Percentiles rank a stretch among this genome's conserved stretches.
These are phyloP conservation scores for Laetiporus sulphureus DNA, from an alignment of 1,284 basidiomycete genomes.

Conservation along the genomic window DNA sequence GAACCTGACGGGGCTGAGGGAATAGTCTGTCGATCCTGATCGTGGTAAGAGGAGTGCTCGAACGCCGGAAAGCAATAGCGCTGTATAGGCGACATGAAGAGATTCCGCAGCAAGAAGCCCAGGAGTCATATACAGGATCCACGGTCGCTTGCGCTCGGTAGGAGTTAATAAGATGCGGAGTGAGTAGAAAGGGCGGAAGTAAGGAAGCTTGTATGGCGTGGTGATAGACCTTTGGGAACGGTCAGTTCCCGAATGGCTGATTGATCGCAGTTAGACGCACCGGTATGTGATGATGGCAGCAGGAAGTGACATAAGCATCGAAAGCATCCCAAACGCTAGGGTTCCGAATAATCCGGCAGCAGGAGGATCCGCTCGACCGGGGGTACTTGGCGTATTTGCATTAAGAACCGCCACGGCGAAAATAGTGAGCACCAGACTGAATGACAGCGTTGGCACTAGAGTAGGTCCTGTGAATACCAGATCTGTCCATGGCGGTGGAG, in stretches of 20 bases:
- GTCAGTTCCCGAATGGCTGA: no score
- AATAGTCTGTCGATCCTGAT: slow-evolving; percentile 21
- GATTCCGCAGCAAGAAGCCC: slow-evolving; percentile 70
- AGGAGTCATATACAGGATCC: slow-evolving; percentile 79
- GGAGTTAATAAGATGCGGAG: slow-evolving; percentile 75
- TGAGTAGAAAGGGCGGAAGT: slow-evolving; percentile 52
- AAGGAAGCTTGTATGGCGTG: slow-evolving; percentile 78
- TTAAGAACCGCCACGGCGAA: slow-evolving; percentile 54
- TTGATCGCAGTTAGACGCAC: slow-evolving; percentile 38
- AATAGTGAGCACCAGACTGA: slow-evolving; percentile 50
- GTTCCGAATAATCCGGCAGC: slow-evolving; percentile 61
- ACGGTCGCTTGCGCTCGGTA: slow-evolving; percentile 75
- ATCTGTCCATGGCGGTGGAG: background rate
- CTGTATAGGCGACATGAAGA: slow-evolving; percentile 60
- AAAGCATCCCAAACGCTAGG: slow-evolving; percentile 52
- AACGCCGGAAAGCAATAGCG: slow-evolving; percentile 60
- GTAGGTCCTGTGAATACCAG: background rate
- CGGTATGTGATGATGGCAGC: slow-evolving; percentile 75
- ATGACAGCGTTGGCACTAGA: slow-evolving; percentile 67
- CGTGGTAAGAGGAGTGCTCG: slow-evolving; percentile 63
- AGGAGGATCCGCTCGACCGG: slow-evolving; percentile 64
- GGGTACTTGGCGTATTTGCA: slow-evolving; percentile 45
- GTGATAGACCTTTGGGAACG: slow-evolving; percentile 61
- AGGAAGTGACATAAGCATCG: slow-evolving; percentile 77
- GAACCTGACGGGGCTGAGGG: slow-evolving; percentile 37